Conservation (phyloP, 2,329 filamentous ascomycete genomes). For the Claviceps monticola region DNA sequence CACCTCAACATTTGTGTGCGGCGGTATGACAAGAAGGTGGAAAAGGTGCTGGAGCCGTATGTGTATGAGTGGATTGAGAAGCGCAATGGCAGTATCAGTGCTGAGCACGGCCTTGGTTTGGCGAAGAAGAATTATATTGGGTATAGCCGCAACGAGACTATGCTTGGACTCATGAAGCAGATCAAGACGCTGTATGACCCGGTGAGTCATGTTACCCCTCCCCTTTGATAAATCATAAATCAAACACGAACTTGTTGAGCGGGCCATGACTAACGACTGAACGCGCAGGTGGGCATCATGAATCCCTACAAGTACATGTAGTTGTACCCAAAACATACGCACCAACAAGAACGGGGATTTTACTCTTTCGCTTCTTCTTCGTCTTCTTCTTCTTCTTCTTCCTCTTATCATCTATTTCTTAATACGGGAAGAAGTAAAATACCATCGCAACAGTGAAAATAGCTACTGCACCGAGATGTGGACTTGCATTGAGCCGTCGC, state of each 20-base stretch:
- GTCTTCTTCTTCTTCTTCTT: background rate
- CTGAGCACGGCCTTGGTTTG: constrained; percentile 86
- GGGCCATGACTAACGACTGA: constrained; percentile 13
- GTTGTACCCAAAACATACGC: background rate
- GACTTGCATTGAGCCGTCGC: too few relatives aligned
- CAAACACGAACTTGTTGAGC: background rate
- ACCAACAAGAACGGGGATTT: background rate
- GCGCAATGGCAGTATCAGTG: constrained; percentile 84
- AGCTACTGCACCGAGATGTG: too few relatives aligned
- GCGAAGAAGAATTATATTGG: constrained; percentile 94
- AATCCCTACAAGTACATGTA: constrained; percentile 96
- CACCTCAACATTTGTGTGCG: constrained; percentile 83
- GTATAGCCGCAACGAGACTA: constrained; percentile 79
- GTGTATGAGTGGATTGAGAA: constrained; percentile 95
- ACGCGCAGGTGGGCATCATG: constrained; percentile 86
- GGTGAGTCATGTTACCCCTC: constrained; percentile 38
- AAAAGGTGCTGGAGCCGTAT: constrained; percentile 80
- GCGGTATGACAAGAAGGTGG: constrained; percentile 74
- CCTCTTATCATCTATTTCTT: background rate
- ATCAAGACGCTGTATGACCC: constrained; percentile 91
- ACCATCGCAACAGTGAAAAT: too few relatives aligned
- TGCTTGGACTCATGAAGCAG: constrained; percentile 85
- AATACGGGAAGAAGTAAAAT: background rate
- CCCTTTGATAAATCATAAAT: too few relatives aligned
- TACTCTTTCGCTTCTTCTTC: background rate